phyloP scores from a whole-genome alignment of 805 yeast species.

The Lachancea sp. region DNA sequence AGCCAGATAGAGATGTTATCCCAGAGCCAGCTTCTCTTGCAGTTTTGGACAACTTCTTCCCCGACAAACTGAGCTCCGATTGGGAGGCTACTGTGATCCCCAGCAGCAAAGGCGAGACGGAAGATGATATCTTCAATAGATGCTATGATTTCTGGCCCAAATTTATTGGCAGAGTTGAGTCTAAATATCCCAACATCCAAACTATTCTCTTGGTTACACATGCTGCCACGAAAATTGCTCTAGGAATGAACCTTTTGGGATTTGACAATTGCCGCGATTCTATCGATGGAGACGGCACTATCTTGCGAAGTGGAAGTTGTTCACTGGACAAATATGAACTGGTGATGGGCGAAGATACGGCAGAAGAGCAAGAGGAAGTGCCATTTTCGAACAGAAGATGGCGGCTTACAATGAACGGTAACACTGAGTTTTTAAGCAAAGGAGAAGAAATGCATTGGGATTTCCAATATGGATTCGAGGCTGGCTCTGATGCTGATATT shows the following conservation, averaged over 20 bases:
- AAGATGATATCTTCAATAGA: conserved; percentile 60
- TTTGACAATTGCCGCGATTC: conserved; percentile 45
- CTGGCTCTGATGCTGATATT: conserved; percentile 86
- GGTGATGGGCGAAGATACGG: conserved; percentile 16
- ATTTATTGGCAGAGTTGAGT: conserved; percentile 54
- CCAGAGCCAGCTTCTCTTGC: conserved; percentile 61
- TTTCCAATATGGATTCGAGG: conserved; percentile 69
- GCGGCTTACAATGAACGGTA: conserved; percentile 64
- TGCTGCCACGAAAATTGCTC: conserved; percentile 87
- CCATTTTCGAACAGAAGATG: conserved; percentile 39
- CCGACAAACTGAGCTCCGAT: conserved; percentile 36
- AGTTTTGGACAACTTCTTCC: conserved; percentile 48
- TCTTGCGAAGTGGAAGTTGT: conserved; percentile 74
- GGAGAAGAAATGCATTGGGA: conserved; percentile 97
- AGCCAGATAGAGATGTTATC: conserved; percentile 55
- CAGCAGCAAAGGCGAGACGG: conserved; percentile 64
- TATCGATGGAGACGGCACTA: conserved; percentile 41
- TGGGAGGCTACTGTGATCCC: conserved; percentile 59
- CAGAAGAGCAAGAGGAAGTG: conserved; percentile 14
- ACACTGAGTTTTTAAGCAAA: conserved; percentile 55
- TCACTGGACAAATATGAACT: conserved; percentile 61
- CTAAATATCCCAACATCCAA: conserved; percentile 51
- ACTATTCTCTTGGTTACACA: conserved; percentile 75
- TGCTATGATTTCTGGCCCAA: conserved; percentile 46
- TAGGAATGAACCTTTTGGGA: conserved; percentile 70